Percentiles rank a stretch among this genome's conserved stretches.
phyloP scores from a whole-genome alignment of 2,329 filamentous ascomycete species.

The Aspergillus thermomutatus region DNA sequence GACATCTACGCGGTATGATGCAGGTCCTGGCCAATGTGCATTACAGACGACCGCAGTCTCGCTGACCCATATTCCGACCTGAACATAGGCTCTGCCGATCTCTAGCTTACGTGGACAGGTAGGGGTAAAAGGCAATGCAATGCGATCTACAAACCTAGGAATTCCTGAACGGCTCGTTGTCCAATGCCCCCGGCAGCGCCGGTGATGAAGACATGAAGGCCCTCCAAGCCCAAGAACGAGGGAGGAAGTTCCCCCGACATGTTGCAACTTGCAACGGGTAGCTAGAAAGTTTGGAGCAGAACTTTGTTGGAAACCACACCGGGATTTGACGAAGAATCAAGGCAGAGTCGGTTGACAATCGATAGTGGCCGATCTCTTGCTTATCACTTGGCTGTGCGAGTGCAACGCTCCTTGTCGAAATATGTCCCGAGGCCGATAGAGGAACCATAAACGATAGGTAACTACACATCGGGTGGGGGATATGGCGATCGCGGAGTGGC shows the following conservation, averaged over 20 bases:
- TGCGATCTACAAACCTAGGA: conserved; percentile 43
- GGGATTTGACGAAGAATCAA: not conserved
- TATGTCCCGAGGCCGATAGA: no score
- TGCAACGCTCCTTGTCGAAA: not conserved
- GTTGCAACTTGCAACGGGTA: not conserved
- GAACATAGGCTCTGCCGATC: no score
- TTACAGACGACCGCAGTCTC: no score
- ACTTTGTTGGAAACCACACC: not conserved
- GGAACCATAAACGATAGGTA: not conserved
- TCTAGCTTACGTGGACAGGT: not conserved
- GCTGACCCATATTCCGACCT: no score
- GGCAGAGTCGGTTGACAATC: not conserved
- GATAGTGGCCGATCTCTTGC: not conserved
- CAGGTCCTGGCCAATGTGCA: no score
- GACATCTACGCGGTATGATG: not conserved
- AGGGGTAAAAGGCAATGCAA: not conserved
- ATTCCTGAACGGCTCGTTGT: conserved; percentile 48
- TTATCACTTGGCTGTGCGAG: not conserved
- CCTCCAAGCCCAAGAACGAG: conserved; percentile 46
- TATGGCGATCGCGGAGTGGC: no score
- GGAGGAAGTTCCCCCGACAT: not conserved
- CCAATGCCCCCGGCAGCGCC: conserved; percentile 54
- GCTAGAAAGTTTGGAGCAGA: not conserved
- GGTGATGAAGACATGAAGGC: conserved; percentile 53
- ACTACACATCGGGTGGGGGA: not conserved